A percentile compares a stretch with the other conserved stretches of the same genome.
Conservation (phyloP, 2,329 filamentous ascomycete species). For the Penicillium oxalicum region DNA sequence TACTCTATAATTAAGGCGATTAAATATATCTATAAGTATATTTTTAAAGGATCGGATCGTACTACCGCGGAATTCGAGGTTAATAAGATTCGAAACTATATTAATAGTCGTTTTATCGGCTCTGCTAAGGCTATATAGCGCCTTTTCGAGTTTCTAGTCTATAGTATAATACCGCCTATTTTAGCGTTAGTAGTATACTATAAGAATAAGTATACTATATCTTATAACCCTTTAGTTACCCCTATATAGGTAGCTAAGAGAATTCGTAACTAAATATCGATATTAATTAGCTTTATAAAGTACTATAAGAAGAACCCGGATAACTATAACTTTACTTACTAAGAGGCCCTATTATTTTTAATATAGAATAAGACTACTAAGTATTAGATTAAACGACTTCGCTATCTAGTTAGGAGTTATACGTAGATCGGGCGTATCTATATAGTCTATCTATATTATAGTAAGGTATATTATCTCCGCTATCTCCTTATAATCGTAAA, state of each 20-base stretch:
- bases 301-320: neutral
- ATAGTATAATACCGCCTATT: neutral
- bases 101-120: neutral
- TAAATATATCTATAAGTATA: constrained; percentile 5
- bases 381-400: neutral
- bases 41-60: neutral
- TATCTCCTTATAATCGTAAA: neutral
- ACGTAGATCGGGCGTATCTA: neutral
- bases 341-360: neutral
- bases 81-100: constrained; percentile 2
- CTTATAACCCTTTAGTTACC: neutral
- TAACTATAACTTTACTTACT: neutral
- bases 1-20: neutral
- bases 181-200: neutral
- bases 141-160: neutral
- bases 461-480: neutral
- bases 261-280: neutral
- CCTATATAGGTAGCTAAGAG: neutral
- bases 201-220: neutral
- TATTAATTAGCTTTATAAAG: neutral
- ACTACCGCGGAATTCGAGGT: neutral
- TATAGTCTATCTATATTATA: neutral
- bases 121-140: neutral
- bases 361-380: neutral
- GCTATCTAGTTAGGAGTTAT: neutral